A percentile compares a stretch with the other conserved stretches of the same genome.
phyloP scores from a whole-genome alignment of 2,329 filamentous ascomycete species.

The Curvularia spicifera region DNA sequence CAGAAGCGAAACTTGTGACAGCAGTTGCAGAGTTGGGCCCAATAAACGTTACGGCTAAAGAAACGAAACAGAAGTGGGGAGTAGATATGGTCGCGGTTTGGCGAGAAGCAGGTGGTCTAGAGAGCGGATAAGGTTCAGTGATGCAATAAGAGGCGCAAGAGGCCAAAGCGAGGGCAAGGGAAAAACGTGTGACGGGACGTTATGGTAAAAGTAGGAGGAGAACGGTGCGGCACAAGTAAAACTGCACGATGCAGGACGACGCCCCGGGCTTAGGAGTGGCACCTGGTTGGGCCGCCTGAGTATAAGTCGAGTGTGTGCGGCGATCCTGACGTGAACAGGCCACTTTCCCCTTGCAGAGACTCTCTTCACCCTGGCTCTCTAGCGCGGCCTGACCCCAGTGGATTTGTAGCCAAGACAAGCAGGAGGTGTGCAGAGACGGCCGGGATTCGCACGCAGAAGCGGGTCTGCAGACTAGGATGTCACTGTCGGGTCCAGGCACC shows the following conservation, averaged over 20 bases:
- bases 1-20: slow-evolving; percentile 6
- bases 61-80: slow-evolving; percentile 29
- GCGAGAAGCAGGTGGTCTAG: slow-evolving; percentile 25
- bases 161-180: slow-evolving; percentile 28
- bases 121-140: slow-evolving; percentile 30
- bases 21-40: slow-evolving; percentile 13
- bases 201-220: slow-evolving; percentile 34
- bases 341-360: slow-evolving; percentile 33
- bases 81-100: slow-evolving; percentile 14
- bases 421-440: slow-evolving; percentile 28
- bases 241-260: slow-evolving; percentile 31
- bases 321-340: slow-evolving; percentile 39
- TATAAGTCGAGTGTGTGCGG: slow-evolving; percentile 25
- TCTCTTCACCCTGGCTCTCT: slow-evolving; percentile 22
- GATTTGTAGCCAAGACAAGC: slow-evolving; percentile 32
- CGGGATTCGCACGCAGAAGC: slow-evolving; percentile 30
- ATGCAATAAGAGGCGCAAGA: slow-evolving; percentile 33
- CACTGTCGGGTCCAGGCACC: slow-evolving; percentile 37
- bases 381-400: slow-evolving; percentile 29
- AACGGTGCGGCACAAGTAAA: slow-evolving; percentile 35
- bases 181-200: slow-evolving; percentile 34
- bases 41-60: slow-evolving; percentile 29
- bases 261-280: slow-evolving; percentile 33
- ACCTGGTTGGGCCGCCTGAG: slow-evolving; percentile 40
- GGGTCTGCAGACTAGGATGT: slow-evolving; percentile 26